Percentiles rank a stretch among this genome's conserved stretches.
Evolutionary conservation across 345 rosid genomes (phyloP).

Genomic region (Citrus unshiu): DNA sequence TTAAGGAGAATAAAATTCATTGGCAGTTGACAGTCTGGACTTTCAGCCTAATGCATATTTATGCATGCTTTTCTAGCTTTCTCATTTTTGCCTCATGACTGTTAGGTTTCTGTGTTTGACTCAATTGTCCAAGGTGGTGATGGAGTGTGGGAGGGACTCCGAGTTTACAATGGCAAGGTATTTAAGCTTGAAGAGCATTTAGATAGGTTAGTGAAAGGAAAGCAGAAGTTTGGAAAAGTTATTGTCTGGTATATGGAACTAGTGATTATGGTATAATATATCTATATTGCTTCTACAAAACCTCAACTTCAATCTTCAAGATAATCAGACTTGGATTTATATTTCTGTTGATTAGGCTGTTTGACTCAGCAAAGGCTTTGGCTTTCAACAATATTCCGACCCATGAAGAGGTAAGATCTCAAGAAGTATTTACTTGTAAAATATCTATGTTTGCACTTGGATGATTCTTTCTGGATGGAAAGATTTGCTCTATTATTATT

Average conservation of each 20-base stretch:
- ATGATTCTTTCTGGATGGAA: background rate
- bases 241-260: background rate
- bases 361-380: conserved; percentile 87
- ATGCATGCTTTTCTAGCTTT: background rate
- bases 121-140: conserved; percentile 95
- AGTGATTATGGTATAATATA: background rate
- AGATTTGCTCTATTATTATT: background rate
- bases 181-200: conserved; percentile 90
- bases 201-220: conserved; percentile 50
- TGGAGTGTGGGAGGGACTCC: conserved; percentile 93
- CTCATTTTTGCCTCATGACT: conserved; percentile 14
- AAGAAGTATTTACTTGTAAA: background rate
- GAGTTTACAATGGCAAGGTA: conserved; percentile 62
- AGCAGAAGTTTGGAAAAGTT: background rate
- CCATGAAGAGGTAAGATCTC: conserved; percentile 58
- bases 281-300: background rate
- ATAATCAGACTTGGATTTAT: conserved; percentile 11
- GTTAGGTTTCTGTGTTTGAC: conserved; percentile 86
- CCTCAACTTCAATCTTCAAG: background rate
- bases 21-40: background rate
- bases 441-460: background rate
- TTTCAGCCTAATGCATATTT: background rate
- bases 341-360: conserved; percentile 43
- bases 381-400: conserved; percentile 77
- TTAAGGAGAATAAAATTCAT: conserved; percentile 11